Evolutionary conservation across 371 early-diverging fungal genomes (phyloP).

Genomic region (Mycotypha africana): DNA sequence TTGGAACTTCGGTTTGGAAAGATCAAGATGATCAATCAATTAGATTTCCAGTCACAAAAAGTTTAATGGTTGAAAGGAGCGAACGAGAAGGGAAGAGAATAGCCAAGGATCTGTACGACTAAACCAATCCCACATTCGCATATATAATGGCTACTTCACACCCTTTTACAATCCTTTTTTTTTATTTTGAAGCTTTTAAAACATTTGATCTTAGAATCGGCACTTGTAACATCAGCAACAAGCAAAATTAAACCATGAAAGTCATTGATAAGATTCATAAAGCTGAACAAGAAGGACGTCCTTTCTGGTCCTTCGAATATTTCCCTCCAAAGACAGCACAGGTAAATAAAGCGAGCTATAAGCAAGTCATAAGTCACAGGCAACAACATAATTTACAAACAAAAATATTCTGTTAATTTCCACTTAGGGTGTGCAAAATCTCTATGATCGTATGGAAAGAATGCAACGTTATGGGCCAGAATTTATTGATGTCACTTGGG

Average conservation of each 20-base stretch:
- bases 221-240: no score
- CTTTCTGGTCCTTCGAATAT: slow-evolving; percentile 93
- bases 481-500: slow-evolving; percentile 96
- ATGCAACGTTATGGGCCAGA: slow-evolving; percentile 93
- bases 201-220: no score
- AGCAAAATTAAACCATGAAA: slow-evolving; percentile 46
- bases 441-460: slow-evolving; percentile 79
- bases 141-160: not conserved
- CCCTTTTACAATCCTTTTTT: slow-evolving; percentile 1
- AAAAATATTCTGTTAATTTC: not conserved
- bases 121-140: not conserved
- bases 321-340: slow-evolving; percentile 95
- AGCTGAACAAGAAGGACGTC: slow-evolving; percentile 65
- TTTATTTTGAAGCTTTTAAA: slow-evolving; percentile 4
- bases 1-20: no score
- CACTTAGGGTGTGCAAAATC: slow-evolving; percentile 64
- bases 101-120: slow-evolving; percentile 6
- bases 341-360: no score
- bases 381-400: not conserved
- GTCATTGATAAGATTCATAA: slow-evolving; percentile 72
- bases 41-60: no score
- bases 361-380: no score
- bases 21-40: no score
- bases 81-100: slow-evolving; percentile 9
- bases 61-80: not conserved